phyloP scores from a whole-genome alignment of 164 flowering plant genomes.

The Magnolia officinalis region DNA sequence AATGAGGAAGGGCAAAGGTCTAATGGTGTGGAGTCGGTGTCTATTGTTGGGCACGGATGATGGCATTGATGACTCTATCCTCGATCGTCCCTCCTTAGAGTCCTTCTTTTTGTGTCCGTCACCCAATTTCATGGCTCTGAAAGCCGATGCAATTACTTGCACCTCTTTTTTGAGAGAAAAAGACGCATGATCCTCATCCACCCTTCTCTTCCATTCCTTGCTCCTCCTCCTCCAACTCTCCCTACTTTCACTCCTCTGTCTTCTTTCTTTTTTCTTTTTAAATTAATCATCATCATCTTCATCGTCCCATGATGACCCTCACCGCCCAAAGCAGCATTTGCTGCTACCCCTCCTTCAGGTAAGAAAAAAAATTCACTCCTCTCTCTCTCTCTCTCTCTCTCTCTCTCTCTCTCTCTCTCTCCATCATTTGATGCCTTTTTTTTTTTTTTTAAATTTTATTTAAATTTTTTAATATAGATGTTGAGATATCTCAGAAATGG shows the following conservation, averaged over 20 bases:
- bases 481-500: background rate
- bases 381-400: background rate
- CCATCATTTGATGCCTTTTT: background rate
- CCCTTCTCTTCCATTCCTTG: background rate
- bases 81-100: too few species aligned
- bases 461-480: background rate
- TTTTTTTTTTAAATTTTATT: background rate
- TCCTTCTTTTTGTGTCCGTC: too few species aligned
- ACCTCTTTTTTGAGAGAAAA: too few species aligned
- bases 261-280: too few species aligned
- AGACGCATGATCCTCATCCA: too few species aligned
- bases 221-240: background rate
- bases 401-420: background rate
- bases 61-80: too few species aligned
- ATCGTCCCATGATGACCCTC: background rate
- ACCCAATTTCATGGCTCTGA: too few species aligned
- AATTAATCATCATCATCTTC: background rate
- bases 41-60: too few species aligned
- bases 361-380: background rate
- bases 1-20: too few species aligned
- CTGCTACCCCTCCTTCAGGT: background rate
- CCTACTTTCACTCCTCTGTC: background rate
- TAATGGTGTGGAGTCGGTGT: too few species aligned
- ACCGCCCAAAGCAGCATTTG: too few species aligned
- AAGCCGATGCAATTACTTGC: too few species aligned